These are phyloP conservation scores for Pulicaria dysenterica DNA, from an alignment of 129 eudicot genomes.

Conservation along the genomic window DNA sequence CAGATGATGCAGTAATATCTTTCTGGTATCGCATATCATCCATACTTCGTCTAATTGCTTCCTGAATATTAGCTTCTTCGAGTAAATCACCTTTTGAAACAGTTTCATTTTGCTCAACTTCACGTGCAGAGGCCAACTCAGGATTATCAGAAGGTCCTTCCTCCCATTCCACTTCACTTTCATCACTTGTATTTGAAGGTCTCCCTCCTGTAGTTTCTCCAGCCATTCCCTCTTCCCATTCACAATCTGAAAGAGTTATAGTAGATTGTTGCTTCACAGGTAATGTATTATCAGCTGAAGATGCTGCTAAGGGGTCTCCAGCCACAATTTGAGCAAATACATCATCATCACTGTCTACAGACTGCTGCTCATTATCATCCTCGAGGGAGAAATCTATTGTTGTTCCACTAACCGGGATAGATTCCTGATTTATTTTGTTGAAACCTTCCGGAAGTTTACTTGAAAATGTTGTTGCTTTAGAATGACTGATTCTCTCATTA, in stretches of 20 bases:
- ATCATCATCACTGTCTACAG: slow-evolving; percentile 62
- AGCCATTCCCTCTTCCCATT: slow-evolving; percentile 74
- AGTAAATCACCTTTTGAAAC: slow-evolving; percentile 61
- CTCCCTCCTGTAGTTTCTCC: slow-evolving; percentile 31
- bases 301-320: slow-evolving; percentile 44
- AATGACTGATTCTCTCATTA: slow-evolving; percentile 1
- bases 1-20: slow-evolving; percentile 31
- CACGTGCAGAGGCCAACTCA: slow-evolving; percentile 34
- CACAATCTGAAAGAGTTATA: slow-evolving; percentile 57
- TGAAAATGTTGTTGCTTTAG: slow-evolving; percentile 10
- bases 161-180: slow-evolving; percentile 63
- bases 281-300: slow-evolving; percentile 37
- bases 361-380: slow-evolving; percentile 41
- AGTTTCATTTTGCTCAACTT: slow-evolving; percentile 38
- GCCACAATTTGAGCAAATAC: slow-evolving; percentile 67
- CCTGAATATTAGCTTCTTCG: slow-evolving; percentile 79
- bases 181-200: slow-evolving; percentile 37
- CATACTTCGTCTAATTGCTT: slow-evolving; percentile 77
- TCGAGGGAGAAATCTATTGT: slow-evolving; percentile 72
- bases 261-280: slow-evolving; percentile 29
- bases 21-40: slow-evolving; percentile 40
- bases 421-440: slow-evolving; percentile 34
- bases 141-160: slow-evolving; percentile 55
- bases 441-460: slow-evolving; percentile 26
- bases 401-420: slow-evolving; percentile 34